Percentiles rank a stretch among this genome's conserved stretches.
These are phyloP conservation scores for Naganishia vaughanmartiniae DNA, from an alignment of 768 basidiomycete genomes.

Conservation along the genomic window DNA sequence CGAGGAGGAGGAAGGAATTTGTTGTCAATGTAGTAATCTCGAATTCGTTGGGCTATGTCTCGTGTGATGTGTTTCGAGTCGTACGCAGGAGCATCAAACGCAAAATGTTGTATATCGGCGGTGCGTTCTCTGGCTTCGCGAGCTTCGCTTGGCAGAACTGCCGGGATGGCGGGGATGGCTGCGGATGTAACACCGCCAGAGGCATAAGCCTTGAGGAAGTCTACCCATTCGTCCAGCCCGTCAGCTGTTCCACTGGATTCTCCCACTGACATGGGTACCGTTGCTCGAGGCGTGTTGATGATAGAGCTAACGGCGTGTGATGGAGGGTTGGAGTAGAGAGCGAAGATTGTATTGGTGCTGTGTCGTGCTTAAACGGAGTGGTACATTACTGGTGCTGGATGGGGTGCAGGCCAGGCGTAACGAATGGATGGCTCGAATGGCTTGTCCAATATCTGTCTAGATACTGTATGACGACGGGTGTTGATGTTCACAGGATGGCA, in stretches of 20 bases:
- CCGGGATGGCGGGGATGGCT: neutral
- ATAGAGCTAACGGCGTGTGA: neutral
- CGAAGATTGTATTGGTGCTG: too few species aligned
- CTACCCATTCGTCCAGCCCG: neutral
- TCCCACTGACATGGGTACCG: neutral
- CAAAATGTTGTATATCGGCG: neutral
- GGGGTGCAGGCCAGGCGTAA: too few species aligned
- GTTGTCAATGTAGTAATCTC: slow-evolving; percentile 31
- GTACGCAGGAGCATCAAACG: slow-evolving; percentile 31
- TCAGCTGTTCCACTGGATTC: too few species aligned
- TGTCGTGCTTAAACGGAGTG: too few species aligned
- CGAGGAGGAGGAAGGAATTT: slow-evolving; percentile 39
- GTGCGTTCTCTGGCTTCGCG: neutral
- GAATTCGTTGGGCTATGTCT: slow-evolving; percentile 27
- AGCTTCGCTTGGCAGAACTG: too few species aligned
- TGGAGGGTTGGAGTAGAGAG: too few species aligned
- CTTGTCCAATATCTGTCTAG: too few species aligned
- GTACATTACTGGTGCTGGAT: too few species aligned
- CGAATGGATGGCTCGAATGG: too few species aligned
- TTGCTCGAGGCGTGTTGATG: neutral
- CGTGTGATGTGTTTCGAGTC: slow-evolving; percentile 12
- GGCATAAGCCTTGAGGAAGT: slow-evolving; percentile 3
- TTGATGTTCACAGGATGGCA: too few species aligned
- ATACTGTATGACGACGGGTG: too few species aligned
- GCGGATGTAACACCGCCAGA: neutral